Conservation (phyloP, 2,329 filamentous ascomycete species). For the Cercospora zeae-maydis region DNA sequence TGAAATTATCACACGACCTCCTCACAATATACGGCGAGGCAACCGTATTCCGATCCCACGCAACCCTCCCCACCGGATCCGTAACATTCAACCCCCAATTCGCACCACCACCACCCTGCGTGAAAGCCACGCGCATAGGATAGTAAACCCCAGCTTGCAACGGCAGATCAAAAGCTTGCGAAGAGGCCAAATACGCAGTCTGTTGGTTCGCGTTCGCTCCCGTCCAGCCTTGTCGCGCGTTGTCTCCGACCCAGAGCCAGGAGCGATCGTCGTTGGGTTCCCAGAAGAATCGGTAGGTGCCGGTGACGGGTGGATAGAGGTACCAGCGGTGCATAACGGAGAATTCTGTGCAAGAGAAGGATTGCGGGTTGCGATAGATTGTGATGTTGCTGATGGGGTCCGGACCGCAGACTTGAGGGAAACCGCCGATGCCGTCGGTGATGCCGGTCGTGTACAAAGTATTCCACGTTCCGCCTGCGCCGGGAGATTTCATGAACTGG, state of each 20-base stretch:
- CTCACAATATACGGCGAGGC: conserved; percentile 13
- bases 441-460: conserved; percentile 12
- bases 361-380: not conserved
- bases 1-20: conserved; percentile 14
- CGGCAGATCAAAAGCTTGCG: not conserved
- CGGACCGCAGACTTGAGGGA: not conserved
- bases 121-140: conserved; percentile 12
- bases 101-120: conserved; percentile 12
- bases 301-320: conserved; percentile 13
- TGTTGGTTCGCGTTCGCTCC: conserved; percentile 4
- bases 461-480: conserved; percentile 12
- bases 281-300: conserved; percentile 6
- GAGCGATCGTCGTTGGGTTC: conserved; percentile 12
- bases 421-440: conserved; percentile 6
- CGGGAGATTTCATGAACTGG: conserved; percentile 9
- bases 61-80: conserved; percentile 9
- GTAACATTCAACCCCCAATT: conserved; percentile 5
- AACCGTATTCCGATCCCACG: conserved; percentile 7
- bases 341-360: conserved; percentile 14
- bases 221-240: conserved; percentile 14
- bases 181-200: not conserved
- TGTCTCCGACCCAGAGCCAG: conserved; percentile 10
- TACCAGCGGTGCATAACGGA: conserved; percentile 15
- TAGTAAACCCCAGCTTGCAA: conserved; percentile 2
- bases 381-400: not conserved